Conservation (phyloP, 2,329 filamentous ascomycete genomes). For the Penicillium sp. region DNA sequence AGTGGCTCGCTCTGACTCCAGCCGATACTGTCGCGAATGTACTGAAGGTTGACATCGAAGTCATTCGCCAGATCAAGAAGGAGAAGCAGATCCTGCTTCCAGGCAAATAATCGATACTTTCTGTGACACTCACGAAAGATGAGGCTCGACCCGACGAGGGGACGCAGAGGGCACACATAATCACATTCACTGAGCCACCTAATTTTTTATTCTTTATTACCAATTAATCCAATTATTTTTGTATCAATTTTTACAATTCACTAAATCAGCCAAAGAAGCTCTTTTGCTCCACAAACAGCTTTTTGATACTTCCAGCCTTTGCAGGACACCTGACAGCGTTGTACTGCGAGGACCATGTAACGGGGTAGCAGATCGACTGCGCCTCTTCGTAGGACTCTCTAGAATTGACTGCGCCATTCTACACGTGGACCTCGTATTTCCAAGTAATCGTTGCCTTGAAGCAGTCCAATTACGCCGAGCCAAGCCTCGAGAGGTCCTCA, state of each 20-base stretch:
- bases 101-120: constrained; percentile 8
- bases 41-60: constrained; percentile 23
- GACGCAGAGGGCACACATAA: not conserved
- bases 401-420: not conserved
- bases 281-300: no score
- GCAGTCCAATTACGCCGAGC: not conserved
- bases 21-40: constrained; percentile 21
- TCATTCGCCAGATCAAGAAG: constrained; percentile 23
- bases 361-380: not conserved
- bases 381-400: not conserved
- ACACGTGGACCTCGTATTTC: not conserved
- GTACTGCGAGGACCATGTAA: not conserved
- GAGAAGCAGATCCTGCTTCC: constrained; percentile 22
- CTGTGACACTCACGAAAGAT: not conserved
- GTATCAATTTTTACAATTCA: not conserved
- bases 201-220: not conserved
- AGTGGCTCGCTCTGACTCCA: constrained; percentile 70
- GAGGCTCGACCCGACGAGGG: not conserved
- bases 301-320: not conserved
- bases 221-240: not conserved
- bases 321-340: not conserved
- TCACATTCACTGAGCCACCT: not conserved
- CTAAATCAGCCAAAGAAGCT: not conserved
- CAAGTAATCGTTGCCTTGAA: not conserved
- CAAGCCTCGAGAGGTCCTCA: not conserved